phyloP scores from a whole-genome alignment of 352 stramenopile genomes.

The Thalassiosira livingstoniorum region DNA sequence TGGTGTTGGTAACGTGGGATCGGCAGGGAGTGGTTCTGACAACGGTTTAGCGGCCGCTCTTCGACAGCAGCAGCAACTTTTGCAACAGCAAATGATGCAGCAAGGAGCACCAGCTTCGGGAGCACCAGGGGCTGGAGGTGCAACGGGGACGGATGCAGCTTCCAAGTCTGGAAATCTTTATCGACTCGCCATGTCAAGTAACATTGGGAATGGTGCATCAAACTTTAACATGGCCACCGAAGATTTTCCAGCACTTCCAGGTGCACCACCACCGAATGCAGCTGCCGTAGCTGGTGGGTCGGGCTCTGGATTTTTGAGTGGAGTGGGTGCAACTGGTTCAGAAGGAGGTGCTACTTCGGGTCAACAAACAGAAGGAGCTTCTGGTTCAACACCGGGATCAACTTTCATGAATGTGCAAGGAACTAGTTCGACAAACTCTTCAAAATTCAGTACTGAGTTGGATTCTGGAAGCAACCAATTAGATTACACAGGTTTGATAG shows the following conservation, averaged over 20 bases:
- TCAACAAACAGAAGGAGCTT: slow-evolving; percentile 21
- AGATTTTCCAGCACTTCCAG: slow-evolving; percentile 77
- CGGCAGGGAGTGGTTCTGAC: slow-evolving; percentile 24
- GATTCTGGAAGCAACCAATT: slow-evolving; percentile 57
- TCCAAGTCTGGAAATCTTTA: slow-evolving; percentile 68
- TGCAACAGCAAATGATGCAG: slow-evolving; percentile 73
- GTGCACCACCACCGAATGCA: slow-evolving; percentile 14
- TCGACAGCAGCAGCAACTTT: slow-evolving; percentile 76
- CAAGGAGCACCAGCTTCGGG: slow-evolving; percentile 28
- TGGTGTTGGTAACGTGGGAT: slow-evolving; percentile 28
- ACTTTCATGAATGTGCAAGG: slow-evolving; percentile 11
- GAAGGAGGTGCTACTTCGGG: slow-evolving; percentile 21
- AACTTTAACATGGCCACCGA: slow-evolving; percentile 83
- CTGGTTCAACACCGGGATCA: slow-evolving; percentile 16
- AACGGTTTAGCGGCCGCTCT: slow-evolving; percentile 71
- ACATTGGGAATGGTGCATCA: slow-evolving; percentile 54
- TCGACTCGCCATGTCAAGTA: slow-evolving; percentile 74
- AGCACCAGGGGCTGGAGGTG: too few species aligned
- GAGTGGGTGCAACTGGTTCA: slow-evolving; percentile 45
- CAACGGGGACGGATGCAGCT: not conserved
- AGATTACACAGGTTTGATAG: slow-evolving; percentile 62
- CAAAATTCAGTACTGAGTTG: not conserved
- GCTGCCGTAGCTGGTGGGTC: slow-evolving; percentile 26
- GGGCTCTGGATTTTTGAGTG: slow-evolving; percentile 26
- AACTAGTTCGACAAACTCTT: slow-evolving; percentile 10